Evolutionary conservation across 306 rosid species (phyloP), one percentile per base, ranked within the genome.

Genomic region (Inga oerstediana): DNA sequence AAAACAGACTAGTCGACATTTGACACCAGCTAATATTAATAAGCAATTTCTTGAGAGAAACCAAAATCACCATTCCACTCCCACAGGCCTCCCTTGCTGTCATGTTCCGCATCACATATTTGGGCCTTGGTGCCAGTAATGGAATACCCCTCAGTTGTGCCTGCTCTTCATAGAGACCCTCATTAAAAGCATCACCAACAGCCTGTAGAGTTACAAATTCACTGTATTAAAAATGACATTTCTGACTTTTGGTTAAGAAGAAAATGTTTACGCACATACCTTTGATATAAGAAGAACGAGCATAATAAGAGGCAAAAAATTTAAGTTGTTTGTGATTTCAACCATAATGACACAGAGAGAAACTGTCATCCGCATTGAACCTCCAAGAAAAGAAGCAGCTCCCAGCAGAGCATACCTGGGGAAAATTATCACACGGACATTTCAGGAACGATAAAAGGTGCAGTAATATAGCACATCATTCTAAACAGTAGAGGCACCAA

Each of bases 301-400:
- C 98, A 93, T 94, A 79, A 96, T 93, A 75, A 94, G 98, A 39
- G 98, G 98, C 75, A 96, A 84, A 67, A 96, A 81, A 68, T 92
- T 92, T 75, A 96, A 86, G 91, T 94, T 96, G 89, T 96, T 96
- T 58, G 99, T 90, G 87, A 96, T 93, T 85, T 96, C 99, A 87
- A 96, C 99, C 98, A 96, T 96, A 78, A 94, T 96, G 86, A 96
- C 99, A 83, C 99, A 96, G 1, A 96, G 84, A 84, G 99, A 92
- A 78, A 96, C 93, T 41, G 99, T 96, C 91, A 96, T 96, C 88
- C 98, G 90, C 99, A 96, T 96, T 80, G 99, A 96, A 79, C 98
- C 99, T 67, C 99, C 98, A 78, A 96, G 98, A 94, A 96, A 96
- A 85, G 99, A 92, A 72, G 99, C 99, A 79, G 97, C 99, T 81